These are phyloP conservation scores for Fragilariopsis cylindrus DNA, from an alignment of 108 stramenopile genomes.

Conservation along the genomic window DNA sequence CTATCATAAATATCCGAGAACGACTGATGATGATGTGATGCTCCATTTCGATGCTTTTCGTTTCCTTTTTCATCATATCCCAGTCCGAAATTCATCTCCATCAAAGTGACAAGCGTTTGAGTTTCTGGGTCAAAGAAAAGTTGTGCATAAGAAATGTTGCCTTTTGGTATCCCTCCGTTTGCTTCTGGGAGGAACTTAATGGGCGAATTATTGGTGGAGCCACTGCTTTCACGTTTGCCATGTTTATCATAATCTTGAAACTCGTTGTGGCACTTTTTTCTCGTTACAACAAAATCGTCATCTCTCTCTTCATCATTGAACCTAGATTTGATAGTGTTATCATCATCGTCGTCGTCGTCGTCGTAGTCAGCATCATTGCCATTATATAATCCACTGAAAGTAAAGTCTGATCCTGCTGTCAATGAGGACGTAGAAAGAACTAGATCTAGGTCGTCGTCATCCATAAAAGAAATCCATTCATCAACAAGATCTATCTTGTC, in stretches of 20 bases:
- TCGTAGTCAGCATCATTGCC: background rate
- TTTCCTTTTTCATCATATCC: no score
- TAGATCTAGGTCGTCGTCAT: background rate
- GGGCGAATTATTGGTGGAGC: background rate
- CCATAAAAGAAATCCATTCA: background rate
- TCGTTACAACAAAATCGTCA: background rate
- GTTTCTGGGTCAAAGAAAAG: slow-evolving; percentile 37
- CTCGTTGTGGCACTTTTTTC: no score
- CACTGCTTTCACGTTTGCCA: background rate
- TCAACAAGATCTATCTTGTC: background rate
- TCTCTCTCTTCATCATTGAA: background rate
- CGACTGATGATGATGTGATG: background rate
- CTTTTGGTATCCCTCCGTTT: background rate
- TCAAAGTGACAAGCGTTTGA: slow-evolving; percentile 27
- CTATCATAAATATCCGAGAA: background rate
- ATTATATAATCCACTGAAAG: background rate
- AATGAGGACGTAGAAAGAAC: background rate
- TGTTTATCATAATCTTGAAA: no score
- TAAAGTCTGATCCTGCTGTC: background rate
- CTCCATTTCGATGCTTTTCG: no score
- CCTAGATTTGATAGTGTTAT: background rate
- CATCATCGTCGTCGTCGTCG: background rate
- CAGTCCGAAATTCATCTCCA: slow-evolving; percentile 12
- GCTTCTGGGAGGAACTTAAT: background rate
- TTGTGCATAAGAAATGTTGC: slow-evolving; percentile 23